Evolutionary conservation across 164 flowering plant species (phyloP).

Genomic region (Magnolia sinica): DNA sequence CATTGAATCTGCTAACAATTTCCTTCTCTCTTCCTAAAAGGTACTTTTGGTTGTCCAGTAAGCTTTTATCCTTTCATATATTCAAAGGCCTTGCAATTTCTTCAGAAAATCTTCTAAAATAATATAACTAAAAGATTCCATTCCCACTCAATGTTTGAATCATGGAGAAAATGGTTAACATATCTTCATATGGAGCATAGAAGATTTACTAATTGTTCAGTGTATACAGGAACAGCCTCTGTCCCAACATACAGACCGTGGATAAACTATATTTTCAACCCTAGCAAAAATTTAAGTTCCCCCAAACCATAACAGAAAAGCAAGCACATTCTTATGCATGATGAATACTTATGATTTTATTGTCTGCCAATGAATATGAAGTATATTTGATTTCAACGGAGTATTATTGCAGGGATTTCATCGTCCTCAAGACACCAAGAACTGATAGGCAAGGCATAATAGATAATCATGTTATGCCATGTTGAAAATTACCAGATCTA

Average conservation of each 20-base stretch:
- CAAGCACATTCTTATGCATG: not conserved
- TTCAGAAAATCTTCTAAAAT: not conserved
- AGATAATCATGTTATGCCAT: not conserved
- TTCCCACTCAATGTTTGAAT: not conserved
- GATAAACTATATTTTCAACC: not conserved
- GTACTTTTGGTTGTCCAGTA: not conserved
- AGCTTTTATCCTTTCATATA: not conserved
- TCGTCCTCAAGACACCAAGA: not conserved
- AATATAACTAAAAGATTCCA: not conserved
- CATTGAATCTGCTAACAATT: no score
- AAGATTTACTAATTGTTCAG: not conserved
- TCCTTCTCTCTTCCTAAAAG: no score
- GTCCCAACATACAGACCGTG: not conserved
- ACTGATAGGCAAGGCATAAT: not conserved
- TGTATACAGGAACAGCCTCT: not conserved
- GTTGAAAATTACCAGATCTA: constrained; percentile 48
- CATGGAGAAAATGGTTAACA: not conserved
- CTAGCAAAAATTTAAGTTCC: not conserved
- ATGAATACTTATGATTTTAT: not conserved
- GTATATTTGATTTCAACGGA: not conserved
- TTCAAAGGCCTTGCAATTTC: not conserved
- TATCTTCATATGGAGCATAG: not conserved
- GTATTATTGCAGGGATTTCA: not conserved
- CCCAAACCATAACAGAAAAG: not conserved
- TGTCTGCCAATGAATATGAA: not conserved